Evolutionary conservation across 2,329 filamentous ascomycete genomes (phyloP), one percentile per base, ranked within the genome.

Genomic region (Thielaviopsis populi): DNA sequence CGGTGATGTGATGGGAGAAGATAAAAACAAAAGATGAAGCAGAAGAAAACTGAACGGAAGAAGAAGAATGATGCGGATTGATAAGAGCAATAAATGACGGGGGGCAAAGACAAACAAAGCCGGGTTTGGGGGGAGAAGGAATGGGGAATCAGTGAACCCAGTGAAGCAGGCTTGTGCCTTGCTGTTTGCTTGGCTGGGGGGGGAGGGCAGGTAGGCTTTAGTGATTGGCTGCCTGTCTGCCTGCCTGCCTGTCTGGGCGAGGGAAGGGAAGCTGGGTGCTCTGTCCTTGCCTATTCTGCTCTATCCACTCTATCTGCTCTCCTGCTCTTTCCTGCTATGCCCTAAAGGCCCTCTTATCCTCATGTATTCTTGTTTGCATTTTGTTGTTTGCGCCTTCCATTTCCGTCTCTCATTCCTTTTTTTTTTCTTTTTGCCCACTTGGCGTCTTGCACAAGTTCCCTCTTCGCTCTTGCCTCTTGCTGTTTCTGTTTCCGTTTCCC

Each of bases 21-120:
- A 63, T 60, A 33, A 15, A n/a, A 50, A 37, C 61, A 33, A 59
- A 43, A 43, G 46, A 24, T 22, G 19, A 27, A 59, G 53, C 22
- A n/a, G 53, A 43, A 33, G 19, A n/a, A 41, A 54, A 40, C 11
- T 6, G 24, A 24, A 24, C 13, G 46, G 46, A 42, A 61, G 19
- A 64, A 30, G 43, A 19, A 50, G 43, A 62, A 41, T 24, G 61
- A 48, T n/a, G 19, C 33, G 37, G 53, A 41, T 41, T 61, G 62
- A 59, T 46, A 40, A 59, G 42, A 61, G 56, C 6, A 19, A 11
- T 6, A 19, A 56, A 56, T 56, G 53, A 56, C 53, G 53, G 53
- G 53, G 50, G 53, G 53, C 27, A 63, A 54, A 62, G 30, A 43
- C 40, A 53, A 37, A 50, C 43, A 42, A 42, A 58, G 33, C 53